Conservation (phyloP, 495 filamentous ascomycete genomes). For the Xylaria telfairii region DNA sequence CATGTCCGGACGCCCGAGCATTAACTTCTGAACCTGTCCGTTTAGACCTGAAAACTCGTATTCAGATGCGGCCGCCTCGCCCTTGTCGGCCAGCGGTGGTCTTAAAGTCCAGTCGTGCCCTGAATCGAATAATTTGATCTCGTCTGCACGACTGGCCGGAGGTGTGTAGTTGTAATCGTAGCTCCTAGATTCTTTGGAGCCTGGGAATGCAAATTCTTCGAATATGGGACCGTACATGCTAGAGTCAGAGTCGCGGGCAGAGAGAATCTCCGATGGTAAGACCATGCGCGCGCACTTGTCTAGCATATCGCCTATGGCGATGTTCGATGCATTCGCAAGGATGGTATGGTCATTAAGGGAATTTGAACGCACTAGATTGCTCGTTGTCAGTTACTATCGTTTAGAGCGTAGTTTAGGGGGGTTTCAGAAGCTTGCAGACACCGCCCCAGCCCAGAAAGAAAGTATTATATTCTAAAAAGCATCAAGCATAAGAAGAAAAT, state of each 20-base stretch:
- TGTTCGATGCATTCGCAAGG: slow-evolving; percentile 72
- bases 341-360: slow-evolving; percentile 68
- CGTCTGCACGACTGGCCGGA: slow-evolving; percentile 59
- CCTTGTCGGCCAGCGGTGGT: slow-evolving; percentile 38
- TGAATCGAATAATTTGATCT: slow-evolving; percentile 46
- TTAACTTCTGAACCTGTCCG: slow-evolving; percentile 36
- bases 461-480: neutral
- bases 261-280: slow-evolving; percentile 61
- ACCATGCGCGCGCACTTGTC: slow-evolving; percentile 84
- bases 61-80: slow-evolving; percentile 7
- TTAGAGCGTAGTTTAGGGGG: neutral
- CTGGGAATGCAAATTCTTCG: slow-evolving; percentile 78
- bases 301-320: slow-evolving; percentile 83
- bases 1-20: slow-evolving; percentile 38
- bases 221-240: slow-evolving; percentile 81
- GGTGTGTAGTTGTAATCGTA: slow-evolving; percentile 62
- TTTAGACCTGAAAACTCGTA: slow-evolving; percentile 50
- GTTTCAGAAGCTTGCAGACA: neutral
- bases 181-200: slow-evolving; percentile 28
- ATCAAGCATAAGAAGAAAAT: neutral
- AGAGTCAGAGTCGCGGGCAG: slow-evolving; percentile 40
- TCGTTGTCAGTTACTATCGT: neutral
- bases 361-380: slow-evolving; percentile 61
- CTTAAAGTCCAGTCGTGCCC: slow-evolving; percentile 39
- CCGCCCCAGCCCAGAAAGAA: neutral